Evolutionary conservation across 1,284 basidiomycete species (phyloP), one percentile per base, ranked within the genome.

Genomic region (Leucoagaricus sp.): DNA sequence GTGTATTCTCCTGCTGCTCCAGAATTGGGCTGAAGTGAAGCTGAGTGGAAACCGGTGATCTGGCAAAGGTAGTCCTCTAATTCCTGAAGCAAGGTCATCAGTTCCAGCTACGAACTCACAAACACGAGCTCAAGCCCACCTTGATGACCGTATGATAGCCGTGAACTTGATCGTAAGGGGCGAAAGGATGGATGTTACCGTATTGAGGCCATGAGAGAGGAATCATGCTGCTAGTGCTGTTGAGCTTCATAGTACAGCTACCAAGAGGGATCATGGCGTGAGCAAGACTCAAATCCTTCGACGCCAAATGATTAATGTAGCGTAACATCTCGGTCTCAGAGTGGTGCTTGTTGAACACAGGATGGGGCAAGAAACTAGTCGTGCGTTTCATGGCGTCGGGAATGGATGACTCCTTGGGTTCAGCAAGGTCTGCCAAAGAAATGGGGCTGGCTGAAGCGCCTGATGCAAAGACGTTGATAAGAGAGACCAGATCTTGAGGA

Each of bases 201-300:
- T 94, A 98, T 71, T 95, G 93, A 31, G 94, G 92, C 89, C 91
- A 94, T 6, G 94, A 97, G 33, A 99, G 79, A 12, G 96, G 95
- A 55, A 92, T 90, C 96, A 99, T 98, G 63, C 94, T 96, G 47
- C 93, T 95, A 13, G 94, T 96, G 68, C 93, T 94, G 78, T 98
- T 98, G 61, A 98, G 82, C 79, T 98, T 96, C 94, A 96, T 97
- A 9, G 94, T 96, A 72, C 93, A 96, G 67, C 91, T 96, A 55
- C 96, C 96, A 12, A 99, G 86, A 4, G 97, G 92, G 66, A 98
- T 98, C 94, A 98, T 98, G 38, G 93, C 87, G 70, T 99, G 96
- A 5, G 93, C 91, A 33, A 99, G 88, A 29, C 93, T 93, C 56
- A 98, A 84, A 71, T 99, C 96, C 78, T 98, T 98, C 55, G 87